Conservation (phyloP, 2,329 filamentous ascomycete genomes). For the Acrodontium crateriforme region DNA sequence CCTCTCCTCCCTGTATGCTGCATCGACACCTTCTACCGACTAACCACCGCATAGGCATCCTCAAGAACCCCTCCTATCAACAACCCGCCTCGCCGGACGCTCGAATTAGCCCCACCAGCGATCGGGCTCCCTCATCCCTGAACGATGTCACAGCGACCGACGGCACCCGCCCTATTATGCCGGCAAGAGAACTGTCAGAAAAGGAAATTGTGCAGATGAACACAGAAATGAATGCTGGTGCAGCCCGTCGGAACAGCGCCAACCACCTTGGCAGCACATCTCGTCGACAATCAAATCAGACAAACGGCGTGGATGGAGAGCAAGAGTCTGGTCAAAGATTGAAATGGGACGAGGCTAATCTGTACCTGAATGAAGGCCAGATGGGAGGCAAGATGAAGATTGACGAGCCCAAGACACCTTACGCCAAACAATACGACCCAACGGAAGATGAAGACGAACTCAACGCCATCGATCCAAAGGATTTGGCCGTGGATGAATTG, state of each 20-base stretch:
- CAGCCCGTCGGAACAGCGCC: conserved; percentile 66
- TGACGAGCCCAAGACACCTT: conserved; percentile 94
- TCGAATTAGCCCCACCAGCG: conserved; percentile 32
- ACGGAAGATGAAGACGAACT: conserved; percentile 73
- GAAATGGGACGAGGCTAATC: conserved; percentile 97
- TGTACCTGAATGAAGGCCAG: conserved; percentile 94
- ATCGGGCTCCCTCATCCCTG: conserved; percentile 13
- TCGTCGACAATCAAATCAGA: conserved; percentile 53
- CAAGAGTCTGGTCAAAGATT: conserved; percentile 39
- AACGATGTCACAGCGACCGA: conserved; percentile 17
- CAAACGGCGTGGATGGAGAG: conserved; percentile 1
- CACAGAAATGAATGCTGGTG: conserved; percentile 81
- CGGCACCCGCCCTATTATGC: conserved; percentile 26
- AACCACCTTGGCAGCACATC: conserved; percentile 51
- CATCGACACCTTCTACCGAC: not conserved
- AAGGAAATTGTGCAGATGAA: conserved; percentile 91
- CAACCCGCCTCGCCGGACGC: conserved; percentile 37
- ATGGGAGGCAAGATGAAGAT: conserved; percentile 97
- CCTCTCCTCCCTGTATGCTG: not conserved
- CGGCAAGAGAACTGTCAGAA: conserved; percentile 45
- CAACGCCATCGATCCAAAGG: conserved; percentile 51
- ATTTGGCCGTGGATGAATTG: conserved; percentile 55
- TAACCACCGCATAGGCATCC: conserved; percentile 51
- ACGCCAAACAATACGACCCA: conserved; percentile 83
- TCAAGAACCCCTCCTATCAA: conserved; percentile 66